These are phyloP conservation scores for Candida namnaoensis DNA, from an alignment of 805 yeast species.

Conservation along the genomic window DNA sequence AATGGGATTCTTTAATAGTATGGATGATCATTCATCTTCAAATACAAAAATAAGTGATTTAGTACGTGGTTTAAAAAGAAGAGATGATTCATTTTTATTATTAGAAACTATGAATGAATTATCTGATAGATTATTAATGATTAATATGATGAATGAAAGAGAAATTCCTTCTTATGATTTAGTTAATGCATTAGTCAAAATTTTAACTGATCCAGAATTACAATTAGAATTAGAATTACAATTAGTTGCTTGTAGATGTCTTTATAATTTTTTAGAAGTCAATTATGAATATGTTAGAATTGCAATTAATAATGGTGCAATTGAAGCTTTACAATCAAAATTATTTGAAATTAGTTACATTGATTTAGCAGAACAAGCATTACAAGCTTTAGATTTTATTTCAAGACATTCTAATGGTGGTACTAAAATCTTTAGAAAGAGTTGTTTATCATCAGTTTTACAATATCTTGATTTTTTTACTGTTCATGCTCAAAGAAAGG, in stretches of 20 bases:
- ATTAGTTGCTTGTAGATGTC: conserved; percentile 73
- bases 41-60: conserved; percentile 16
- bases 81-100: conserved; percentile 50
- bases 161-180: conserved; percentile 52
- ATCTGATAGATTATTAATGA: conserved; percentile 58
- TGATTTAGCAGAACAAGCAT: conserved; percentile 87
- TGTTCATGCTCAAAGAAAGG: conserved; percentile 79
- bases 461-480: conserved; percentile 83
- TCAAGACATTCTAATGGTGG: conserved; percentile 41
- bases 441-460: conserved; percentile 58
- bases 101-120: conserved; percentile 60
- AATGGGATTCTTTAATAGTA: conserved; percentile 21
- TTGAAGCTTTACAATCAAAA: conserved; percentile 57
- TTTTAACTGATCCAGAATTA: conserved; percentile 49
- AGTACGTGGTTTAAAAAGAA: conserved; percentile 6
- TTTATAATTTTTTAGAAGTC: conserved; percentile 74
- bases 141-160: conserved; percentile 56
- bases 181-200: conserved; percentile 42
- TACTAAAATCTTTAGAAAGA: conserved; percentile 41
- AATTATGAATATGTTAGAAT: conserved; percentile 53
- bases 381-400: conserved; percentile 64
- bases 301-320: conserved; percentile 56
- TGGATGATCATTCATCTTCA: conserved; percentile 8
- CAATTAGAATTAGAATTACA: conserved; percentile 72
- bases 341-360: conserved; percentile 72